These are phyloP conservation scores for Vitis labrusca DNA, from an alignment of 164 flowering plant genomes.

Conservation along the genomic window DNA sequence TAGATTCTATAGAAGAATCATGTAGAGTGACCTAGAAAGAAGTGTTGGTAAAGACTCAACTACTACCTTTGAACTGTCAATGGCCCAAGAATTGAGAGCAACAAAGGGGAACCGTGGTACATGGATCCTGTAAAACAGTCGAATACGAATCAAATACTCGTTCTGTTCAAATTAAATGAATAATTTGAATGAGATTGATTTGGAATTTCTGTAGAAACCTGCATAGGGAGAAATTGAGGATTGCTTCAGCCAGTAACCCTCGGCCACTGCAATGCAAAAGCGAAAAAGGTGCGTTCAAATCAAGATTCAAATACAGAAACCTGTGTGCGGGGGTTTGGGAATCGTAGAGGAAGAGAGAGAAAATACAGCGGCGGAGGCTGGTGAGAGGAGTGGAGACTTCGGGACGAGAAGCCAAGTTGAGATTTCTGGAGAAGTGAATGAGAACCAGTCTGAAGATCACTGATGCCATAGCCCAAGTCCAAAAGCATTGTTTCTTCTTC, in stretches of 20 bases:
- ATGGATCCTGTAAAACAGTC: slow-evolving; percentile 67
- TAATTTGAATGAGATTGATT: not conserved
- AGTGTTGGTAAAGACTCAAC: not conserved
- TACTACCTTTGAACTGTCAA: slow-evolving; percentile 66
- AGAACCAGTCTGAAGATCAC: slow-evolving; percentile 49
- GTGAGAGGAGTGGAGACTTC: slow-evolving; percentile 96
- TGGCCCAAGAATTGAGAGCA: slow-evolving; percentile 81
- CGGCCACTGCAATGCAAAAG: slow-evolving; percentile 65
- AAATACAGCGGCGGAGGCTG: slow-evolving; percentile 88
- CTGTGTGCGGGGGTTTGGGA: not conserved
- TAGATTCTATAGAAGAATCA: no score
- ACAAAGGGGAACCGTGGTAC: slow-evolving; percentile 95
- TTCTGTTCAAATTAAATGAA: not conserved
- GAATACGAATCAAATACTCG: not conserved
- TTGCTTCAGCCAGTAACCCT: slow-evolving; percentile 97
- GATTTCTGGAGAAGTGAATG: slow-evolving; percentile 51
- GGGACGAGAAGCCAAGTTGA: slow-evolving; percentile 74
- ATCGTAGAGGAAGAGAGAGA: slow-evolving; percentile 12
- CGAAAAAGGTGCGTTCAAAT: not conserved
- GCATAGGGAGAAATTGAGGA: slow-evolving; percentile 93
- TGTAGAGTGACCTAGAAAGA: not conserved
- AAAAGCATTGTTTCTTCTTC: slow-evolving; percentile 23
- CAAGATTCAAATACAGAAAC: not conserved
- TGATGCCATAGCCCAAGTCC: slow-evolving; percentile 33
- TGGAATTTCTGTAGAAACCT: slow-evolving; percentile 38